phyloP scores from a whole-genome alignment of 1,284 basidiomycete genomes.

The Porphyrellus sp. region DNA sequence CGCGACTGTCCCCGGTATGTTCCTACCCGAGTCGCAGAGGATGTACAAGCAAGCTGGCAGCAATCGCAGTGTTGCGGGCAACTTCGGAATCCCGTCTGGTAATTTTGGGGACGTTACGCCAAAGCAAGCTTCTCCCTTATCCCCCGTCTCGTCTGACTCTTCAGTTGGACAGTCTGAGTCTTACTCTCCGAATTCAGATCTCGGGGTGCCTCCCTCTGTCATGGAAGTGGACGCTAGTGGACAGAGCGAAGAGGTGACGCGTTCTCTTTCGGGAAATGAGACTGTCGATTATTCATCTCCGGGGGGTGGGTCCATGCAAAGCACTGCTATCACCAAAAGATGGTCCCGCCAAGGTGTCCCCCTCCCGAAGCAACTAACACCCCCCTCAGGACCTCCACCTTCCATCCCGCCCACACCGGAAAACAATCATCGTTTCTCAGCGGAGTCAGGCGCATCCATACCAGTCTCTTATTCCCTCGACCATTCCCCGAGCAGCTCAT shows the following conservation, averaged over 20 bases:
- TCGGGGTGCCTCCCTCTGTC: neutral
- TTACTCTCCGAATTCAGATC: constrained; percentile 4
- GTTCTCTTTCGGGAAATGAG: constrained; percentile 2
- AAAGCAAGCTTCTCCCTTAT: constrained; percentile 13
- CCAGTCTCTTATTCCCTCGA: constrained; percentile 39
- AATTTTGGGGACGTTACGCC: constrained; percentile 10
- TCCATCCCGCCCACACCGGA: constrained; percentile 39
- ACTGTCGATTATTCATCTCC: neutral
- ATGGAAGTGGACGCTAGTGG: constrained; percentile 2
- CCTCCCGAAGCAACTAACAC: constrained; percentile 51
- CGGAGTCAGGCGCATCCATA: constrained; percentile 26
- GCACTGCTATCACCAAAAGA: constrained; percentile 40
- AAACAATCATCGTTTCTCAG: constrained; percentile 17
- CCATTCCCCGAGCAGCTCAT: constrained; percentile 42
- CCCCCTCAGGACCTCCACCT: constrained; percentile 58
- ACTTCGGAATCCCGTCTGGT: constrained; percentile 28
- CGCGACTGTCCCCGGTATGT: neutral
- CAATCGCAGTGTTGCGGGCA: constrained; percentile 34
- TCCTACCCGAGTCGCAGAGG: constrained; percentile 9
- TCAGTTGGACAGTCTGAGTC: constrained; percentile 5
- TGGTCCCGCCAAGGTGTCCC: constrained; percentile 58
- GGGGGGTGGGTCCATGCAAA: constrained; percentile 1
- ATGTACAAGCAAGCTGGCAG: constrained; percentile 33
- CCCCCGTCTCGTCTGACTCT: constrained; percentile 3
- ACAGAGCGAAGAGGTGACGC: constrained; percentile 2